Percentiles rank a stretch among this genome's conserved stretches.
Evolutionary conservation across 345 rosid genomes (phyloP).

Genomic region (Hibiscus tridactylites): DNA sequence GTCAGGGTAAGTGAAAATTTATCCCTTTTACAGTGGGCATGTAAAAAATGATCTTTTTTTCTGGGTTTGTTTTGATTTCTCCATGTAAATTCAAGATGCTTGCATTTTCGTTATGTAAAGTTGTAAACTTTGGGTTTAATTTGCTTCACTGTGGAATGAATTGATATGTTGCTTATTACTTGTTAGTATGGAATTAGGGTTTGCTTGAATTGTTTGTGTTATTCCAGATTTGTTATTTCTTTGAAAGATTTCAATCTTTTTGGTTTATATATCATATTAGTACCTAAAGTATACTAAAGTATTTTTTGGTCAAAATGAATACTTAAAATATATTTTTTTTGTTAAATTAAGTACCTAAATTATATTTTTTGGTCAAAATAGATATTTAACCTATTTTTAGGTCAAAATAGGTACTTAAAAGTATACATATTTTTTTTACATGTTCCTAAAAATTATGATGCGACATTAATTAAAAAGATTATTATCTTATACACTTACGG

Average conservation of each 20-base stretch:
- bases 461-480: no score
- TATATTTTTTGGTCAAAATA: no score
- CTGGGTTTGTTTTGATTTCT: background rate
- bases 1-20: background rate
- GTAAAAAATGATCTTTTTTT: background rate
- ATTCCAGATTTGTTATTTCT: background rate
- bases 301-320: no score
- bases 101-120: background rate
- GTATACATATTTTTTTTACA: no score
- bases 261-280: no score
- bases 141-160: background rate
- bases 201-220: background rate
- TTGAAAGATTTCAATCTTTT: background rate
- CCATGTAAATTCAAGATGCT: background rate
- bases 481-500: no score
- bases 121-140: background rate
- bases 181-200: background rate
- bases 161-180: background rate
- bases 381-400: no score
- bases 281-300: no score
- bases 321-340: no score
- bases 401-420: no score
- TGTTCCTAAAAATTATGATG: no score
- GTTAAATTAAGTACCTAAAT: no score
- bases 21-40: background rate